A percentile compares a stretch with the other conserved stretches of the same genome.
Evolutionary conservation across 352 stramenopile species (phyloP).

Genomic region (Saprolegnia parasitica): DNA sequence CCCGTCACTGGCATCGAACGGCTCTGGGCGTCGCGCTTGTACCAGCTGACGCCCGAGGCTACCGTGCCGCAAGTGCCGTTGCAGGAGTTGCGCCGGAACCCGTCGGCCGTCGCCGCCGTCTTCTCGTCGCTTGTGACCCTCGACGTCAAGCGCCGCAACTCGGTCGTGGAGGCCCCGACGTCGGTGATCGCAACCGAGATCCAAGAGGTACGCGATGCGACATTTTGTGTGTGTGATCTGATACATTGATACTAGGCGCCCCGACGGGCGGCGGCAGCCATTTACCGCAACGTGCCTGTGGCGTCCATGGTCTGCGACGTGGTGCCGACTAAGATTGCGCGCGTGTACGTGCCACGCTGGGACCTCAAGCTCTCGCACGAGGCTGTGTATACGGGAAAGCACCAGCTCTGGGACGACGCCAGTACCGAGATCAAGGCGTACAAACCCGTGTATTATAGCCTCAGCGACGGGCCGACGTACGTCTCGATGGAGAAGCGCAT

Average conservation of each 20-base stretch:
- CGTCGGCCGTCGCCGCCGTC: not conserved
- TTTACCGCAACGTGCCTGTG: conserved; percentile 63
- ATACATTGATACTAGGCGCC: conserved; percentile 4
- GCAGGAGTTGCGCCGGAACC: not conserved
- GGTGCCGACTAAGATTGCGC: conserved; percentile 53
- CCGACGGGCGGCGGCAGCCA: conserved; percentile 36
- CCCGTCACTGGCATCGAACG: conserved; percentile 15
- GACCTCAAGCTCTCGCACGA: conserved; percentile 77
- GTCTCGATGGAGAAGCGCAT: conserved; percentile 2
- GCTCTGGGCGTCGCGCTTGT: conserved; percentile 2
- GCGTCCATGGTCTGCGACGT: conserved; percentile 68
- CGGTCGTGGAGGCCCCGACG: not conserved
- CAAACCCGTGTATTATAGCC: not conserved
- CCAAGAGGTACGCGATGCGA: conserved; percentile 4
- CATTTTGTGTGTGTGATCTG: not conserved
- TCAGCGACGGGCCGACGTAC: conserved; percentile 4
- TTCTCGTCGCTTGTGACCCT: not conserved
- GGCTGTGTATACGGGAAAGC: conserved; percentile 24
- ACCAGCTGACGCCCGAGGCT: not conserved
- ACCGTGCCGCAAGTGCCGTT: not conserved
- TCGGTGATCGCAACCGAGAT: not conserved
- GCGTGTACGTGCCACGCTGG: conserved; percentile 54
- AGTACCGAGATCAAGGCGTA: not conserved
- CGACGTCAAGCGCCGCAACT: conserved; percentile 7
- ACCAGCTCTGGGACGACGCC: not conserved